Percentiles rank a stretch among this genome's conserved stretches.
Evolutionary conservation across 768 basidiomycete genomes (phyloP).

Genomic region (Thelephora aurantiotincta): DNA sequence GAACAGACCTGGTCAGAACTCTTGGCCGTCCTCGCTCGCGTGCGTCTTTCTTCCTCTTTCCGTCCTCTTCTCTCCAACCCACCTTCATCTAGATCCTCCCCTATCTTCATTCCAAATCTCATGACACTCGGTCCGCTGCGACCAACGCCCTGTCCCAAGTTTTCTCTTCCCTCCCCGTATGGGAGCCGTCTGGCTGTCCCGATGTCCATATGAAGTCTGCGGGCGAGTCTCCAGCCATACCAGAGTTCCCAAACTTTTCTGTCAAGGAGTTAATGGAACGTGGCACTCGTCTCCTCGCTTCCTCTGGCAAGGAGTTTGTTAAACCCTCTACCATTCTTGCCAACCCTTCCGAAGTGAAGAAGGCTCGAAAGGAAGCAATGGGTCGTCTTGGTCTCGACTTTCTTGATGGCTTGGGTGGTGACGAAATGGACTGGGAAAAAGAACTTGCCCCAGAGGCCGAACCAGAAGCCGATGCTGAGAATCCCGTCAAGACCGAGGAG

Average conservation of each 20-base stretch:
- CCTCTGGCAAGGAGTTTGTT: constrained; percentile 85
- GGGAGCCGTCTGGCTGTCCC: constrained; percentile 31
- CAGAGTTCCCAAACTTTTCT: constrained; percentile 64
- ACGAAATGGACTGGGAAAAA: constrained; percentile 78
- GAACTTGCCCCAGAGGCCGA: constrained; percentile 50
- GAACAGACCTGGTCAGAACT: constrained; percentile 81
- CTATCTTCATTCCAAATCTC: constrained; percentile 81
- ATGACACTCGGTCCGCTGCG: constrained; percentile 83
- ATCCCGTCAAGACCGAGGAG: constrained; percentile 24
- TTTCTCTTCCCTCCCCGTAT: constrained; percentile 70
- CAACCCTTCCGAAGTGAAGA: constrained; percentile 68
- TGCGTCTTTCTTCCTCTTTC: constrained; percentile 20
- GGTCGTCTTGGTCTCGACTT: constrained; percentile 79
- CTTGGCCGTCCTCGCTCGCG: constrained; percentile 81
- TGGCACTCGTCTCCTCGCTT: constrained; percentile 70
- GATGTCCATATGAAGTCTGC: constrained; percentile 12
- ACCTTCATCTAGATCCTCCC: constrained; percentile 58
- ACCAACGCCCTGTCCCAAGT: constrained; percentile 82
- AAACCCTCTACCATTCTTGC: constrained; percentile 62
- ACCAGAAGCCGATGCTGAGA: constrained; percentile 23
- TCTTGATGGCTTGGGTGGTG: constrained; percentile 55
- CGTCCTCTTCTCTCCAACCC: neutral
- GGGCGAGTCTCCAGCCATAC: constrained; percentile 20
- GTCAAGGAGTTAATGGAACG: constrained; percentile 65
- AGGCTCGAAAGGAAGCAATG: constrained; percentile 82